A percentile compares a stretch with the other conserved stretches of the same genome.
These are phyloP conservation scores for Yarrowia hollandica DNA, from an alignment of 805 yeast genomes.

Conservation along the genomic window DNA sequence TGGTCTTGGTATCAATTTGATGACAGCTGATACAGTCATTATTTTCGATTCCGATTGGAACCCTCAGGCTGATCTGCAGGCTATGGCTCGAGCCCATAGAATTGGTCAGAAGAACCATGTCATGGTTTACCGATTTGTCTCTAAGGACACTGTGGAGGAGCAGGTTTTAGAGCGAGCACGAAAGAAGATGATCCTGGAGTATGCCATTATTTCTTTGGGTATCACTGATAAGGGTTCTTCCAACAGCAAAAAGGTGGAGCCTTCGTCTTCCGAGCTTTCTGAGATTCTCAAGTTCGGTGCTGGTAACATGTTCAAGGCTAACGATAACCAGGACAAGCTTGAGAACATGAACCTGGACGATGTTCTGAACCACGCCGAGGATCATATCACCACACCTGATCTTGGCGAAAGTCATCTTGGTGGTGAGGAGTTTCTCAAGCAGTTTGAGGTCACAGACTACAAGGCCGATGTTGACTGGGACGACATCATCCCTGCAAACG, in stretches of 20 bases:
- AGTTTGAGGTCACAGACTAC: conserved; percentile 97
- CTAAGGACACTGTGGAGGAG: conserved; percentile 97
- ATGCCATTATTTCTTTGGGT: conserved; percentile 95
- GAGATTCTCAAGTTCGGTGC: conserved; percentile 98
- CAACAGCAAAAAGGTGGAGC: conserved; percentile 63
- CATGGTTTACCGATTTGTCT: conserved; percentile 94
- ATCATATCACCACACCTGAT: conserved; percentile 94
- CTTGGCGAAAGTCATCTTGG: conserved; percentile 97
- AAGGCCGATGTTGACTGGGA: conserved; percentile 99
- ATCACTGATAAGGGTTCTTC: conserved; percentile 72
- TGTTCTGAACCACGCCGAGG: conserved; percentile 94
- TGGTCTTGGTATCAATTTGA: conserved; percentile 94
- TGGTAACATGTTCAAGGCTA: conserved; percentile 95
- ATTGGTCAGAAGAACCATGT: conserved; percentile 99
- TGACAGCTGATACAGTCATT: conserved; percentile 99
- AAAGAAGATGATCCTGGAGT: conserved; percentile 96
- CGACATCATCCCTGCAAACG: conserved; percentile 96
- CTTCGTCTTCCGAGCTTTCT: conserved; percentile 78
- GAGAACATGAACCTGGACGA: conserved; percentile 95
- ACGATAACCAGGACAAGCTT: conserved; percentile 89
- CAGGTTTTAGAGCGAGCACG: conserved; percentile 96
- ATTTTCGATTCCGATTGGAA: conserved; percentile 99
- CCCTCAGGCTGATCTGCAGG: conserved; percentile 98
- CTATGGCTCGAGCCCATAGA: conserved; percentile 99
- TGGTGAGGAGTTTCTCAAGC: conserved; percentile 95